Evolutionary conservation across 176 grass and related monocot genomes (phyloP), one percentile per base, ranked within the genome.

Genomic region (Triticum monococcum): DNA sequence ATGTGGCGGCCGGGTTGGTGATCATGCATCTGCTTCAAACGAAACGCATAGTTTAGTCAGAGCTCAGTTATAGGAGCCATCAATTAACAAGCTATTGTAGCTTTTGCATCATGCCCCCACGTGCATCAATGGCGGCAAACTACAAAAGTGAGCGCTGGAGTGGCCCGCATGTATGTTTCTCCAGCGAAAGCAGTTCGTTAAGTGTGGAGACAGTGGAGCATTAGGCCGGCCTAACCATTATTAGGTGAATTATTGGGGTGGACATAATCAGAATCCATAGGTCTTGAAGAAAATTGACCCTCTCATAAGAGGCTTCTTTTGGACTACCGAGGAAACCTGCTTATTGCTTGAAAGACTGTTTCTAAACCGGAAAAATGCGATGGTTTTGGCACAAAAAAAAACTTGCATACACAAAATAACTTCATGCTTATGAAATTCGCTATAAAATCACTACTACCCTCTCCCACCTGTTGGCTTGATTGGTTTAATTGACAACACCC

Each of bases 51-150:
- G 10, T 87, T 87, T 90, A 79, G 68, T 75, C 72, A 66, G 74
- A 73, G 70, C 68, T 10, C 36, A 22, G 36, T 72, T 72, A 43
- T 59, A 23, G 67, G 72, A 54, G 54, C 72, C 59, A 90, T 83
- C 80, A 74, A 46, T 54, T 76, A 90, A 87, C 81, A 79, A 76
- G 62, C 71, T 46, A 79, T n/a, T 33, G 46, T 80, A 81, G 81
- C 86, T 76, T 88, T 88, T 77, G 81, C 25, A 88, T 71, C 77
- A 70, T 88, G 85, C 50, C n/a, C 75, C 81, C 89, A 81, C 85
- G 81, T 88, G 89, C 62, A 81, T 87, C 66, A 32, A 43, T 75
- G 43, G 85, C 75, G 78, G 66, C 84, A 63, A 75, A 24, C 65
- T 54, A 7, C 65, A 78, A 73, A 79, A 89, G 60, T 48, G 79